Evolutionary conservation across 495 filamentous ascomycete species (phyloP).

Genomic region (Neurospora sp.): DNA sequence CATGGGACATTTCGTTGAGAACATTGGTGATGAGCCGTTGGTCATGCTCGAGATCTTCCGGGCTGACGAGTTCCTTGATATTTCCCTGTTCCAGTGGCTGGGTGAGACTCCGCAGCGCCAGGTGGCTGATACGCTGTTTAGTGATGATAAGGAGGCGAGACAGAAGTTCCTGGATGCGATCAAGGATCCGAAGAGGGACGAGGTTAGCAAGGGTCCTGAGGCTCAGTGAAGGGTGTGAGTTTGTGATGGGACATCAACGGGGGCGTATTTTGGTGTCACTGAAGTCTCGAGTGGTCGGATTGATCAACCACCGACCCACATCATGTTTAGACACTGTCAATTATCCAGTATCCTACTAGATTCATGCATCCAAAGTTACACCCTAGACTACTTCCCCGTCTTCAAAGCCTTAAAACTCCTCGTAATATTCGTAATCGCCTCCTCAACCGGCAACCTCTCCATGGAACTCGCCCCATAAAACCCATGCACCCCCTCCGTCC

Average conservation of each 20-base stretch:
- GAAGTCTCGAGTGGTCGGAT: neutral
- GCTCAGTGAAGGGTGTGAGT: neutral
- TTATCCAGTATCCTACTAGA: neutral
- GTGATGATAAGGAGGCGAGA: conserved; percentile 40
- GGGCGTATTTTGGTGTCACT: too few species aligned
- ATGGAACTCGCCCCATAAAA: conserved; percentile 65
- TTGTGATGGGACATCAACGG: neutral
- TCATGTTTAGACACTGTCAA: neutral
- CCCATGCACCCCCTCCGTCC: conserved; percentile 53
- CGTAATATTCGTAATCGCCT: conserved; percentile 52
- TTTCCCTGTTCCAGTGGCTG: conserved; percentile 60
- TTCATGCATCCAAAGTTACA: neutral
- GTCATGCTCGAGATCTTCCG: conserved; percentile 52
- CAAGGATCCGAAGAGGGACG: conserved; percentile 41
- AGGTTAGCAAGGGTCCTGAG: conserved; percentile 20
- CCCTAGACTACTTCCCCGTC: neutral
- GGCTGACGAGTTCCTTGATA: conserved; percentile 49
- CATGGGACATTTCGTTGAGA: conserved; percentile 55
- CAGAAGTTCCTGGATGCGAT: conserved; percentile 47
- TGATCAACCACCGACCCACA: neutral
- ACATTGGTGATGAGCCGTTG: conserved; percentile 49
- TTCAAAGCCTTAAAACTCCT: conserved; percentile 46
- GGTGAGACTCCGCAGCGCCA: conserved; percentile 52
- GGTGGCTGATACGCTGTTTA: conserved; percentile 53
- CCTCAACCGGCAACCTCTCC: conserved; percentile 61